Evolutionary conservation across 371 early-diverging fungal genomes (phyloP), one percentile per base, ranked within the genome.

Genomic region (Syncephalastrum sp.): DNA sequence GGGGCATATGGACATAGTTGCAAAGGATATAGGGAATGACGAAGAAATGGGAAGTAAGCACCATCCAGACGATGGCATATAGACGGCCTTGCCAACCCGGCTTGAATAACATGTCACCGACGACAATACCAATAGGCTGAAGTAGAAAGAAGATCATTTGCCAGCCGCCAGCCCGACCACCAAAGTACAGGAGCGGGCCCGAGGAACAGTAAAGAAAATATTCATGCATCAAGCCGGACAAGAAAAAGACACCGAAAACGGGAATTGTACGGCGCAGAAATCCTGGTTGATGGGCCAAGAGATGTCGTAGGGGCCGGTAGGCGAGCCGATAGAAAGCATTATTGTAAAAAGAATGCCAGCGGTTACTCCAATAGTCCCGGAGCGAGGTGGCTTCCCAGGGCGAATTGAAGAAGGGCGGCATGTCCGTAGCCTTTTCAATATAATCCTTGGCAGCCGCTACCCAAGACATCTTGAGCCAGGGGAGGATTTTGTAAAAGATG

Each of bases 301-400:
- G n/a, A 21, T 45, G 50, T 10, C 72, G 72, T 5, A 71, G 42
- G 2, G 75, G 75, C 13, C 48, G 50, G 42, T 65, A 75, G 0
- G 72, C 72, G 2, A 75, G 53, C 13, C 69, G 55, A 59, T 71
- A 71, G 53, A 75, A 75, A 42, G 64, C 65, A 19, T 72, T 64
- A 42, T 75, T 71, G 44, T 75, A 75, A 48, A 69, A 63, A 5
- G 69, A 67, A 44, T 75, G 75, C 75, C 75, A 75, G 3, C 75
- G 65, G 44, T 67, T 60, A 24, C 60, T 60, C 75, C 75, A 75
- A 29, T 71, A 75, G 47, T 75, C 72, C 1, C 75, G 67, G 1
- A 75, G 48, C 15, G 65, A 64, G 16, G 59, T 56, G 2, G 75
- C 67, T 50, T 57, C 41, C 75, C 75, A 75, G 15, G 75, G 75